Base-by-base conservation (phyloP, 139 green algal species). In the Chlorella sp. region DNA sequence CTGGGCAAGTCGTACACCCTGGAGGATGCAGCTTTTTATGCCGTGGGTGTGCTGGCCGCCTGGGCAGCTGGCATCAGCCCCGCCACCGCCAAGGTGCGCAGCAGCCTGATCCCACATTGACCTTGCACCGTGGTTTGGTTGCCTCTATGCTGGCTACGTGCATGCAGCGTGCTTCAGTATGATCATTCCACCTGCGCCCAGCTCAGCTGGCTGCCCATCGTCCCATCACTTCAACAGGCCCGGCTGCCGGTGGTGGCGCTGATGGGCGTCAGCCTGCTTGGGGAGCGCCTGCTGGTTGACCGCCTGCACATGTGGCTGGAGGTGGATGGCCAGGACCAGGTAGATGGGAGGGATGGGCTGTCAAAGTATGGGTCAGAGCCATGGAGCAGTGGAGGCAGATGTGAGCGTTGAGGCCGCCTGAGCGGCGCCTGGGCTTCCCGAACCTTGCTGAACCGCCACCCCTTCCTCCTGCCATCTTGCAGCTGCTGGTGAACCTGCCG, bases 1-100 rank as follows among this genome's bases (percentile, higher is more conserved):
- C 81, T 90, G 71, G 86, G 86, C 74, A 83, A 83, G 63, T 83
- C 78, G 41, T 83, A 83, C 63, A 51, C 39, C 16, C 64, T 90
- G 38, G 62, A 90, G 47, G 86, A 90, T 36, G 81, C 25, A 0
- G 55, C 82, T 0, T 90, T 85, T 51, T 87, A 85, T 41, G 86
- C 26, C 18, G 36, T 38, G 25, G 80, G 80, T n/a, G 28, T 79
- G 47, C 56, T 86, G 72, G 44, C 62, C 17, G 86, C 72, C 7
- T 12, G 80, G 73, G 56, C 56, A 2, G 56, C 85, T 2, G 85
- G 85, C 38, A 21, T 44, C 38, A 85, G 56, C 57, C 60, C 41
- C n/a, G 44, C 60, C 26, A 88, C 74, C 1, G 56, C 60, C 4
- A 32, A 64, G 38, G 83, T 76, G 47, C 1, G 78, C 39, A 28